Evolutionary conservation across 208 protist species (phyloP).

Genomic region (Trypanosoma rangeli): DNA sequence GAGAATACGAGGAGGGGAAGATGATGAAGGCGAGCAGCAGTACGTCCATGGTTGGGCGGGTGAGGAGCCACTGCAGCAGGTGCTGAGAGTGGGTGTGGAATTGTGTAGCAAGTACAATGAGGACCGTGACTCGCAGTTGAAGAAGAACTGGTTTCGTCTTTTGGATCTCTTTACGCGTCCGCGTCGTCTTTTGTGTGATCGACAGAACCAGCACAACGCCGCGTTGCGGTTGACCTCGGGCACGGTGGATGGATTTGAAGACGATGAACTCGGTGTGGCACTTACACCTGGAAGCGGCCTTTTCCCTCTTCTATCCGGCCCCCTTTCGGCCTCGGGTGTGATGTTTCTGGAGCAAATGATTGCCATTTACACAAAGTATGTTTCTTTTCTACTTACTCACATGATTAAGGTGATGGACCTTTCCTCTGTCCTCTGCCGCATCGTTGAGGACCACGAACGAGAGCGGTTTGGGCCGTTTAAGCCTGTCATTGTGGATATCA

Average conservation of each 20-base stretch:
- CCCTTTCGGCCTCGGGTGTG: slow-evolving; percentile 11
- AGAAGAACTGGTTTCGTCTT: slow-evolving; percentile 54
- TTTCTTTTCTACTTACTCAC: slow-evolving; percentile 38
- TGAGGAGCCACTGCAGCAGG: slow-evolving; percentile 32
- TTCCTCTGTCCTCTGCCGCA: slow-evolving; percentile 43
- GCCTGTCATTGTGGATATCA: slow-evolving; percentile 59
- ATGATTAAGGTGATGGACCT: slow-evolving; percentile 62
- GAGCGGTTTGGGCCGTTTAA: slow-evolving; percentile 60
- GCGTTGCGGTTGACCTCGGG: slow-evolving; percentile 3
- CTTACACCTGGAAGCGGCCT: neutral
- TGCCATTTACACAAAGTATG: slow-evolving; percentile 55
- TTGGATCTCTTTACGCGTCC: slow-evolving; percentile 64
- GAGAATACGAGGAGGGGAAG: neutral
- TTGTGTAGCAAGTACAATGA: slow-evolving; percentile 47
- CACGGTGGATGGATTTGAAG: slow-evolving; percentile 23
- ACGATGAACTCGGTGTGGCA: slow-evolving; percentile 26
- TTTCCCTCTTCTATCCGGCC: slow-evolving; percentile 23
- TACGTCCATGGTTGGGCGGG: slow-evolving; percentile 6
- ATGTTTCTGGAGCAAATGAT: slow-evolving; percentile 45
- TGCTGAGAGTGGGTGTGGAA: slow-evolving; percentile 42
- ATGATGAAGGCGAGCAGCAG: neutral
- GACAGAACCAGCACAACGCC: slow-evolving; percentile 19
- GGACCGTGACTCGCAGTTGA: slow-evolving; percentile 3
- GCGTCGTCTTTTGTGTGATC: slow-evolving; percentile 41
- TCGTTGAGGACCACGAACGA: slow-evolving; percentile 53